These are phyloP conservation scores for Acephala macrosclerotiorum DNA, from an alignment of 2,329 filamentous ascomycete species.

Conservation along the genomic window DNA sequence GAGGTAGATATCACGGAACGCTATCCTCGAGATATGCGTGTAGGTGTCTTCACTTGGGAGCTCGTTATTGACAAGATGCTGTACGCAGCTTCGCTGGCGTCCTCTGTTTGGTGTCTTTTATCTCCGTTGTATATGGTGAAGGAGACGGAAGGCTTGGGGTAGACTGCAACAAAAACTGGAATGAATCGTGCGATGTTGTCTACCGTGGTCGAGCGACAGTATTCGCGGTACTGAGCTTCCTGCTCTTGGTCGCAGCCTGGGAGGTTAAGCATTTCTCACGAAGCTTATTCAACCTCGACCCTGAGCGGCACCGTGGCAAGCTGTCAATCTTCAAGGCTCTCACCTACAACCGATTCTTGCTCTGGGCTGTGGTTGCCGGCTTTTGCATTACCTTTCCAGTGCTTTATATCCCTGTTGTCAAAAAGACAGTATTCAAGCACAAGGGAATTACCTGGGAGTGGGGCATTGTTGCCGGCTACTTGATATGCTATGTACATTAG, in stretches of 20 bases:
- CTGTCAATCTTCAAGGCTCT: slow-evolving; percentile 65
- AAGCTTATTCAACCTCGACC: slow-evolving; percentile 73
- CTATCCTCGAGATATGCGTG: slow-evolving; percentile 66
- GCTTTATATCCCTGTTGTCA: slow-evolving; percentile 73
- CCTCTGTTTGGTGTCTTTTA: slow-evolving; percentile 67
- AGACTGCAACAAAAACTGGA: slow-evolving; percentile 64
- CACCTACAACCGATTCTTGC: slow-evolving; percentile 72
- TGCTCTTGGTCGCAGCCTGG: slow-evolving; percentile 74
- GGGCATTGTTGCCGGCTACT: slow-evolving; percentile 68
- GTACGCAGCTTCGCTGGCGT: slow-evolving; percentile 69
- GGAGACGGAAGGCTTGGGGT: slow-evolving; percentile 62
- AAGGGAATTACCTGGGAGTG: slow-evolving; percentile 74
- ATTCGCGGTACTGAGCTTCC: slow-evolving; percentile 73
- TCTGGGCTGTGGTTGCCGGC: slow-evolving; percentile 67
- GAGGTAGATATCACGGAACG: slow-evolving; percentile 72
- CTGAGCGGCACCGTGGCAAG: slow-evolving; percentile 56
- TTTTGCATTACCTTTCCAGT: slow-evolving; percentile 67
- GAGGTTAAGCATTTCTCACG: slow-evolving; percentile 76
- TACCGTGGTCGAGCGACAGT: slow-evolving; percentile 73
- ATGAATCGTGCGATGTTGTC: slow-evolving; percentile 59
- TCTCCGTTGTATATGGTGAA: slow-evolving; percentile 61
- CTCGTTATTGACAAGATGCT: slow-evolving; percentile 72
- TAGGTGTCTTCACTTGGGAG: slow-evolving; percentile 69
- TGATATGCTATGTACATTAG: slow-evolving; percentile 67
- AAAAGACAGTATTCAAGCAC: slow-evolving; percentile 73